phyloP scores from a whole-genome alignment of 2,329 filamentous ascomycete genomes.

The Aspergillus viridinutans region DNA sequence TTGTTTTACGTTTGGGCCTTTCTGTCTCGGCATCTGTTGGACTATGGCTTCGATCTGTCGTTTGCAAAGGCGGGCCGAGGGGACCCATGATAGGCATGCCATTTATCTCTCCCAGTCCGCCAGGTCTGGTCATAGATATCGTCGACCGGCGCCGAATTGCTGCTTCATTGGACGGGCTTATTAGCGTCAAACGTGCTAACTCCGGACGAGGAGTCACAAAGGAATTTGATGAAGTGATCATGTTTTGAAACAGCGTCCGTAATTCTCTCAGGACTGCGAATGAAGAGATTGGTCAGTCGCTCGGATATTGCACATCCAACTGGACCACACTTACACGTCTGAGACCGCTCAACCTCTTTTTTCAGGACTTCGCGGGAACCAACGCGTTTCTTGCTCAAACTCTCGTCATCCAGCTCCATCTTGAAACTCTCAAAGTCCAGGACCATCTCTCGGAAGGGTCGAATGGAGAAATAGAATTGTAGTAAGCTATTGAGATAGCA shows the following conservation, averaged over 20 bases:
- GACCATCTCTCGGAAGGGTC: slow-evolving; percentile 74
- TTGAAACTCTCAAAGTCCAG: slow-evolving; percentile 68
- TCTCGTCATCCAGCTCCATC: slow-evolving; percentile 62
- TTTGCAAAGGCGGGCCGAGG: slow-evolving; percentile 34
- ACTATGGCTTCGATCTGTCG: slow-evolving; percentile 15
- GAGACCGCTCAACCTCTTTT: slow-evolving; percentile 56
- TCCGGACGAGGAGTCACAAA: slow-evolving; percentile 69
- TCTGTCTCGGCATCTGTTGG: slow-evolving; percentile 13
- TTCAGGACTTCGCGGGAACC: slow-evolving; percentile 66
- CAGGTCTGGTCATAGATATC: slow-evolving; percentile 27
- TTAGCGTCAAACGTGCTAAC: slow-evolving; percentile 74
- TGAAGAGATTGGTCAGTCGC: slow-evolving; percentile 6
- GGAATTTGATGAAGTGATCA: slow-evolving; percentile 59
- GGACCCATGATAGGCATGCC: slow-evolving; percentile 46
- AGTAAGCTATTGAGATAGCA: slow-evolving; percentile 96
- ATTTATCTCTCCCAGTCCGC: slow-evolving; percentile 40
- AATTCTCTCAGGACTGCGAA: slow-evolving; percentile 69
- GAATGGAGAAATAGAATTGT: slow-evolving; percentile 90
- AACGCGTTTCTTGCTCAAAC: slow-evolving; percentile 64
- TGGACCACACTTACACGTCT: slow-evolving; percentile 63
- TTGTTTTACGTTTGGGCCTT: slow-evolving; percentile 21
- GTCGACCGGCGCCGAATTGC: slow-evolving; percentile 48
- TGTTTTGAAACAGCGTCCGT: slow-evolving; percentile 62
- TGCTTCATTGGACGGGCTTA: slow-evolving; percentile 55
- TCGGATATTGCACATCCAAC: not conserved